Percentiles rank a stretch among this genome's conserved stretches.
phyloP scores from a whole-genome alignment of 768 basidiomycete genomes.

The Tulasnella sp. region DNA sequence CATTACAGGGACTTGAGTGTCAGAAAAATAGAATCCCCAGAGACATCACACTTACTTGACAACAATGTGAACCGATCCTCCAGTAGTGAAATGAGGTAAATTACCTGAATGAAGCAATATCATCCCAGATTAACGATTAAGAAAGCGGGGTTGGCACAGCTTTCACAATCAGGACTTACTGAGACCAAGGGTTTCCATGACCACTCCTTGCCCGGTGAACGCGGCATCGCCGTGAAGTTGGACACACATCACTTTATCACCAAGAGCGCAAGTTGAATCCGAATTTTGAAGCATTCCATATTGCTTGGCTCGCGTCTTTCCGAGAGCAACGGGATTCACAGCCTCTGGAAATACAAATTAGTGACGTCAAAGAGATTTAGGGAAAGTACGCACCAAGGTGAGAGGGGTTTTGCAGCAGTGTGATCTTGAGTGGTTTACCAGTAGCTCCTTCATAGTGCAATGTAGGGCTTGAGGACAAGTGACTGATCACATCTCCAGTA shows the following conservation, averaged over 20 bases:
- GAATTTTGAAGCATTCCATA: slow-evolving; percentile 60
- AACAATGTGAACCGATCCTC: slow-evolving; percentile 80
- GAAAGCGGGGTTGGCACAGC: background rate
- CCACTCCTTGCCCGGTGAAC: slow-evolving; percentile 79
- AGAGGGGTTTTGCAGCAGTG: slow-evolving; percentile 68
- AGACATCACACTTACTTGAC: slow-evolving; percentile 77
- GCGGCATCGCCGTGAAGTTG: slow-evolving; percentile 88
- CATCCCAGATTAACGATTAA: background rate
- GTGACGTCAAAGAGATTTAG: background rate
- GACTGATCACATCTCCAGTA: slow-evolving; percentile 79
- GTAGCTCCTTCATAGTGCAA: slow-evolving; percentile 41
- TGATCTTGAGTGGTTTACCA: slow-evolving; percentile 51
- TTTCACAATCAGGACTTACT: slow-evolving; percentile 34
- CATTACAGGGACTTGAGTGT: slow-evolving; percentile 6
- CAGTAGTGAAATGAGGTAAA: slow-evolving; percentile 81
- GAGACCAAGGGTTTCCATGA: slow-evolving; percentile 77
- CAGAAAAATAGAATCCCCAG: slow-evolving; percentile 17
- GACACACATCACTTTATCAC: slow-evolving; percentile 72
- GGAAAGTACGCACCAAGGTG: slow-evolving; percentile 41
- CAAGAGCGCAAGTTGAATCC: slow-evolving; percentile 34
- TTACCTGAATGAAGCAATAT: no score
- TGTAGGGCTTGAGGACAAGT: slow-evolving; percentile 59
- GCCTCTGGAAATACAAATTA: slow-evolving; percentile 42
- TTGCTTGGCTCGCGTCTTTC: slow-evolving; percentile 85
- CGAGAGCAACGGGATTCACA: slow-evolving; percentile 73